phyloP scores from a whole-genome alignment of 164 flowering plant species.

The Liquidambar formosana region DNA sequence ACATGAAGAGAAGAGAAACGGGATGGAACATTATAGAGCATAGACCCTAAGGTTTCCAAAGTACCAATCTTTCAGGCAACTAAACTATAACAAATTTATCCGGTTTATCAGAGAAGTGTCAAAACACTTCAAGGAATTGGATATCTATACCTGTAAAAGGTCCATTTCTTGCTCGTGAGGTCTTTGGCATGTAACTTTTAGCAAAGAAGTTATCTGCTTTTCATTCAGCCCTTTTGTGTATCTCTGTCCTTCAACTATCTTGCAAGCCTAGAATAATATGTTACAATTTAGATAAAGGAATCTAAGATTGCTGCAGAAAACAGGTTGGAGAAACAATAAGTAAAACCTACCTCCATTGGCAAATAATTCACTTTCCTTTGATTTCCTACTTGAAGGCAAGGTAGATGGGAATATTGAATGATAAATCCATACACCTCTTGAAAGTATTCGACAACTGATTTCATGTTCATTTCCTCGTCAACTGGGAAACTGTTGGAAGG shows the following conservation, averaged over 20 bases:
- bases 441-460: slow-evolving; percentile 70
- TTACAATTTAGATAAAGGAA: not conserved
- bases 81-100: not conserved
- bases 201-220: slow-evolving; percentile 58
- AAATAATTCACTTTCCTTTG: slow-evolving; percentile 62
- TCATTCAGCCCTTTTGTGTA: slow-evolving; percentile 60
- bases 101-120: not conserved
- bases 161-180: slow-evolving; percentile 51
- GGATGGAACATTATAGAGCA: not conserved
- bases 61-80: not conserved
- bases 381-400: slow-evolving; percentile 75
- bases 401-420: slow-evolving; percentile 55
- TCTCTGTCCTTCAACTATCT: slow-evolving; percentile 53
- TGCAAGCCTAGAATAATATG: slow-evolving; percentile 7
- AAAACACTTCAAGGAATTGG: not conserved
- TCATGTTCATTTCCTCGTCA: slow-evolving; percentile 64
- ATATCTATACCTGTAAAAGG: slow-evolving; percentile 44
- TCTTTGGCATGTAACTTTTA: slow-evolving; percentile 67
- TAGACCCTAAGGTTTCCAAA: not conserved
- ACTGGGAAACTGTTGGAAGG: slow-evolving; percentile 52
- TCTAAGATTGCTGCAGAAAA: not conserved
- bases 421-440: slow-evolving; percentile 72
- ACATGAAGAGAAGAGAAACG: no score
- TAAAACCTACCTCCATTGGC: slow-evolving; percentile 61
- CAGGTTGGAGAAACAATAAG: not conserved